phyloP scores from a whole-genome alignment of 106 monocot genomes.

The Cymbidium sinense region DNA sequence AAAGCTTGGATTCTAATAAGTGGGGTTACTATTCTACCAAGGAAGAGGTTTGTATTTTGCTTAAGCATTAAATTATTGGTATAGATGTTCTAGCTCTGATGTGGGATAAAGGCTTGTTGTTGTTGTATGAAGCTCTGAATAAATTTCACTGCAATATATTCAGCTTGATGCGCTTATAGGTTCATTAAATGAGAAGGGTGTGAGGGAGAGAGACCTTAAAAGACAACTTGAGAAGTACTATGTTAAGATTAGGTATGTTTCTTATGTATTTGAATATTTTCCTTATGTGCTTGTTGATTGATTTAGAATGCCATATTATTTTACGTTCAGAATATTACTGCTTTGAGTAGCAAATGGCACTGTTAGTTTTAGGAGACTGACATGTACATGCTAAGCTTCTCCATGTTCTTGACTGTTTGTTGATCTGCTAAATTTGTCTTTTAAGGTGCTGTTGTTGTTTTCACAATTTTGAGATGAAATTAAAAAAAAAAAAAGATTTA shows the following conservation, averaged over 20 bases:
- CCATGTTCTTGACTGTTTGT: not conserved
- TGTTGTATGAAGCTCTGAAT: no score
- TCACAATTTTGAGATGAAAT: not conserved
- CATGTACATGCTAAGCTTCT: not conserved
- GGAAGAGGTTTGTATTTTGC: constrained; percentile 66
- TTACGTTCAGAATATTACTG: not conserved
- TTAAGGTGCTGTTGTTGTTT: not conserved
- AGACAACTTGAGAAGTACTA: constrained; percentile 68
- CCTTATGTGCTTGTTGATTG: not conserved
- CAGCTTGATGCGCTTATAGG: constrained; percentile 84
- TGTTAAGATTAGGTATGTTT: constrained; percentile 65
- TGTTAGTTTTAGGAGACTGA: not conserved
- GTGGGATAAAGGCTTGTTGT: no score
- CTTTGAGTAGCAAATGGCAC: not conserved
- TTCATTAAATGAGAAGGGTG: constrained; percentile 84
- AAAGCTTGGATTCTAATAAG: constrained; percentile 60
- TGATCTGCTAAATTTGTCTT: not conserved
- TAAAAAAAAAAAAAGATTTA: not conserved
- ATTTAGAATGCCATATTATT: not conserved
- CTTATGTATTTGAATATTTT: not conserved
- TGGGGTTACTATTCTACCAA: constrained; percentile 85
- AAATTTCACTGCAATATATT: constrained; percentile 3
- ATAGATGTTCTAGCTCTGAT: constrained; percentile 2
- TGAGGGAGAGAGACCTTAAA: constrained; percentile 76
- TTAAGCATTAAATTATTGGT: constrained; percentile 4